Evolutionary conservation across 352 stramenopile genomes (phyloP).

Genomic region (Pythium plurisporium): DNA sequence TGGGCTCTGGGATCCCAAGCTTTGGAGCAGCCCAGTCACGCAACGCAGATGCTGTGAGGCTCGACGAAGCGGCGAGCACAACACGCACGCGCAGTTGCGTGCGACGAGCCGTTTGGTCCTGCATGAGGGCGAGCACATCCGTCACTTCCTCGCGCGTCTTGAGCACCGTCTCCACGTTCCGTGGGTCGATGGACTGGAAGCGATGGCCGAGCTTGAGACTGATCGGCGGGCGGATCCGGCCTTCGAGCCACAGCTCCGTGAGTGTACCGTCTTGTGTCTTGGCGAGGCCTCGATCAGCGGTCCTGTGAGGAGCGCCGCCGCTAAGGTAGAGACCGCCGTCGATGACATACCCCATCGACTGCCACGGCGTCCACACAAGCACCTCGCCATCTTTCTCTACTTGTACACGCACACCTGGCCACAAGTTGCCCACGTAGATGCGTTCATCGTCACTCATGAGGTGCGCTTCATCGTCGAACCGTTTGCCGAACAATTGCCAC

Average conservation of each 20-base stretch:
- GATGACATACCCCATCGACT: slow-evolving; percentile 70
- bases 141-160: slow-evolving; percentile 11
- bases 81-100: slow-evolving; percentile 14
- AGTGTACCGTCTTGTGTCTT: slow-evolving; percentile 14
- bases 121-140: slow-evolving; percentile 26
- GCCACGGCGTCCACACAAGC: slow-evolving; percentile 75
- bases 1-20: slow-evolving; percentile 34
- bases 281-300: slow-evolving; percentile 49
- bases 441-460: slow-evolving; percentile 33
- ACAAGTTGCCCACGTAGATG: slow-evolving; percentile 64
- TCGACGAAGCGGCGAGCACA: slow-evolving; percentile 1
- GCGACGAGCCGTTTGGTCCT: slow-evolving; percentile 6
- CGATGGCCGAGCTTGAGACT: slow-evolving; percentile 13
- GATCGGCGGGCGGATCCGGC: slow-evolving; percentile 45
- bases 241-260: slow-evolving; percentile 61
- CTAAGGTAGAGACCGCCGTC: slow-evolving; percentile 42
- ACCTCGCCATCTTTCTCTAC: slow-evolving; percentile 54
- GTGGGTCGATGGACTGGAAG: slow-evolving; percentile 6
- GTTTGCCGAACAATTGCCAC: slow-evolving; percentile 49
- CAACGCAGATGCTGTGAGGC: neutral
- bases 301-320: slow-evolving; percentile 36
- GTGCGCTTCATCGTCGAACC: slow-evolving; percentile 33
- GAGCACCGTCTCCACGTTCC: slow-evolving; percentile 15
- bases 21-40: slow-evolving; percentile 20
- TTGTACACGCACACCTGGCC: slow-evolving; percentile 57